Percentiles rank a stretch among this genome's conserved stretches.
phyloP scores from a whole-genome alignment of 352 stramenopile species.

The Aphanomyces invadans region DNA sequence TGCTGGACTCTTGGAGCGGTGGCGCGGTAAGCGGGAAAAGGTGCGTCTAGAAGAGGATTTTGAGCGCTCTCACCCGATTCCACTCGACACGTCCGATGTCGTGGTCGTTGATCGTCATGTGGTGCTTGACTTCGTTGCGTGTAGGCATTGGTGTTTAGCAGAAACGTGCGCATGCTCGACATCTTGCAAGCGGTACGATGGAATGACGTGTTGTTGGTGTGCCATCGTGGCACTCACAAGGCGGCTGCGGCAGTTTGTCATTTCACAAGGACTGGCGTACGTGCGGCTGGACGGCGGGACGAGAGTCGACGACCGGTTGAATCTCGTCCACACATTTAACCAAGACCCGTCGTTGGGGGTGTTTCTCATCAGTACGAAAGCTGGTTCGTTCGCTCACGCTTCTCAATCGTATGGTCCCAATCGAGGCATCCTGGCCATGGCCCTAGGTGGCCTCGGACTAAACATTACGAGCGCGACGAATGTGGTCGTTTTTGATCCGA shows the following conservation, averaged over 20 bases:
- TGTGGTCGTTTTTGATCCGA: conserved; percentile 82
- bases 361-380: conserved; percentile 72
- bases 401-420: background rate
- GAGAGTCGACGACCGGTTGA: conserved; percentile 60
- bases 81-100: too few relatives aligned
- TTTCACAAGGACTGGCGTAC: conserved; percentile 55
- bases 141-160: conserved; percentile 60
- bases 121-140: too few relatives aligned
- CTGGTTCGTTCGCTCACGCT: conserved; percentile 13
- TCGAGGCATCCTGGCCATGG: background rate
- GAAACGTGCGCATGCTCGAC: conserved; percentile 71
- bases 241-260: too few relatives aligned
- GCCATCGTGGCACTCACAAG: too few relatives aligned
- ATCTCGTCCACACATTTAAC: conserved; percentile 74
- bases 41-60: background rate
- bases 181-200: conserved; percentile 43
- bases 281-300: conserved; percentile 60
- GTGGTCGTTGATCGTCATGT: too few relatives aligned
- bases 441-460: conserved; percentile 49
- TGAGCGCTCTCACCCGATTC: background rate
- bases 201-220: too few relatives aligned
- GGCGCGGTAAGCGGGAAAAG: conserved; percentile 54
- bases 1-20: conserved; percentile 55
- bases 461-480: conserved; percentile 76
- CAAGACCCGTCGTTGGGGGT: conserved; percentile 46